Percentiles rank a stretch among this genome's conserved stretches.
These are phyloP conservation scores for Bipolaris oryzae DNA, from an alignment of 2,329 filamentous ascomycete genomes.

Conservation along the genomic window DNA sequence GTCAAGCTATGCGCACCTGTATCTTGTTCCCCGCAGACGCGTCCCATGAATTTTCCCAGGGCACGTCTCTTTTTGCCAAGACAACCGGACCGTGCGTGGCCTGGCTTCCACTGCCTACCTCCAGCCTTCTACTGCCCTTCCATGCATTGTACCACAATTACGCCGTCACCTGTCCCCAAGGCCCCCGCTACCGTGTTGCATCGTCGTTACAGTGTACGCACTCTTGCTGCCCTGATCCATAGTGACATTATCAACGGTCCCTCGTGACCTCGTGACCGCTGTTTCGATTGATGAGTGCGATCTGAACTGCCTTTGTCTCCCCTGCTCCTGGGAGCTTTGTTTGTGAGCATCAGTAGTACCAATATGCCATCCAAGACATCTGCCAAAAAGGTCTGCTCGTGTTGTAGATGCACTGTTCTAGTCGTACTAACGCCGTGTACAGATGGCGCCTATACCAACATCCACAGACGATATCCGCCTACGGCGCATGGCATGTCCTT, in stretches of 20 bases:
- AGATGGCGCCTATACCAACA: slow-evolving; percentile 39
- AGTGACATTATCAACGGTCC: slow-evolving; percentile 11
- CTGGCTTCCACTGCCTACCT: slow-evolving; percentile 21
- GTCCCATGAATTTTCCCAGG: slow-evolving; percentile 38
- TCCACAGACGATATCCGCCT: slow-evolving; percentile 37
- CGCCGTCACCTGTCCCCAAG: slow-evolving; percentile 5
- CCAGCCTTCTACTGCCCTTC: slow-evolving; percentile 32
- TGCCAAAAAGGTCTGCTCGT: slow-evolving; percentile 42
- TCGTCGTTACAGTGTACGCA: slow-evolving; percentile 7
- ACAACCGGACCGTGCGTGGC: slow-evolving; percentile 14
- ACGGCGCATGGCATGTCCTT: slow-evolving; percentile 30
- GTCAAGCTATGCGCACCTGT: slow-evolving; percentile 31
- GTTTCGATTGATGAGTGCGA: slow-evolving; percentile 3
- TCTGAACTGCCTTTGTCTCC: slow-evolving; percentile 7
- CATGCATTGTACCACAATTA: slow-evolving; percentile 35
- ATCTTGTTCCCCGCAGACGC: slow-evolving; percentile 37
- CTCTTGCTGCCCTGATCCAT: slow-evolving; percentile 1
- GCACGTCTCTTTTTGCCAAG: slow-evolving; percentile 22
- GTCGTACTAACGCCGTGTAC: slow-evolving; percentile 24
- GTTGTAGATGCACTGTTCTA: slow-evolving; percentile 5
- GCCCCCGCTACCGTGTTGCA: slow-evolving; percentile 22
- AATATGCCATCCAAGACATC: slow-evolving; percentile 45
- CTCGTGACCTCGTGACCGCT: slow-evolving; percentile 18
- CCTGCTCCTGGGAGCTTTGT: slow-evolving; percentile 2
- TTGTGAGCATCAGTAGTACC: slow-evolving; percentile 7